Evolutionary conservation across 257 asterid species (phyloP).

Genomic region (Scutellaria barbata): DNA sequence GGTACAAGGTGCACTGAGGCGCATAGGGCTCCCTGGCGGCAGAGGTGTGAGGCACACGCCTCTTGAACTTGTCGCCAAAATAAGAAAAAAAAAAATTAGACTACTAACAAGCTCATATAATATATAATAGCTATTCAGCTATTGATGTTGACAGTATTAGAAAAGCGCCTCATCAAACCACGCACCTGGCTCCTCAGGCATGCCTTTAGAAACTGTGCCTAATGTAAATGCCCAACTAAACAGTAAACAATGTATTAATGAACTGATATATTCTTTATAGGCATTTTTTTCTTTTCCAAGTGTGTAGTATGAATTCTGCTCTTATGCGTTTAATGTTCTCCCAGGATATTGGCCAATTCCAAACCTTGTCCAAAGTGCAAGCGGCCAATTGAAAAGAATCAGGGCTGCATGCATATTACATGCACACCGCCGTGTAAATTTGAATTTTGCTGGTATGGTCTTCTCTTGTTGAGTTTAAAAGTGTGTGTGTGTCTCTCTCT

Average conservation of each 20-base stretch:
- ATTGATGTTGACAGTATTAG: too few species aligned
- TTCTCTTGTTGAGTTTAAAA: constrained; percentile 24
- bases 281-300: not conserved
- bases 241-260: constrained; percentile 19
- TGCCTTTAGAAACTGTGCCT: not conserved
- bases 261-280: constrained; percentile 12
- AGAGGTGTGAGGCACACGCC: too few species aligned
- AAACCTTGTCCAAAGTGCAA: constrained; percentile 99
- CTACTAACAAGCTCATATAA: too few species aligned
- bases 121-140: too few species aligned
- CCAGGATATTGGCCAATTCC: constrained; percentile 97
- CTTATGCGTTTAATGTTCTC: constrained; percentile 35
- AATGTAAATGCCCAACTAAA: constrained; percentile 4
- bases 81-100: too few species aligned
- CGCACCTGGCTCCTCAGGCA: too few species aligned
- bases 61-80: too few species aligned
- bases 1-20: too few species aligned
- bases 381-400: constrained; percentile 98
- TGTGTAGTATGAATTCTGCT: constrained; percentile 21
- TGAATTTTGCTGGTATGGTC: constrained; percentile 94
- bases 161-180: too few species aligned
- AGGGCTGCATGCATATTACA: constrained; percentile 98
- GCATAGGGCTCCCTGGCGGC: too few species aligned
- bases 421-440: constrained; percentile 99
- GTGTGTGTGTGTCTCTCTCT: too few species aligned